A percentile compares a stretch with the other conserved stretches of the same genome.
These are phyloP conservation scores for Phymatotrichopsis omnivora DNA, from an alignment of 2,329 filamentous ascomycete genomes.

Conservation along the genomic window DNA sequence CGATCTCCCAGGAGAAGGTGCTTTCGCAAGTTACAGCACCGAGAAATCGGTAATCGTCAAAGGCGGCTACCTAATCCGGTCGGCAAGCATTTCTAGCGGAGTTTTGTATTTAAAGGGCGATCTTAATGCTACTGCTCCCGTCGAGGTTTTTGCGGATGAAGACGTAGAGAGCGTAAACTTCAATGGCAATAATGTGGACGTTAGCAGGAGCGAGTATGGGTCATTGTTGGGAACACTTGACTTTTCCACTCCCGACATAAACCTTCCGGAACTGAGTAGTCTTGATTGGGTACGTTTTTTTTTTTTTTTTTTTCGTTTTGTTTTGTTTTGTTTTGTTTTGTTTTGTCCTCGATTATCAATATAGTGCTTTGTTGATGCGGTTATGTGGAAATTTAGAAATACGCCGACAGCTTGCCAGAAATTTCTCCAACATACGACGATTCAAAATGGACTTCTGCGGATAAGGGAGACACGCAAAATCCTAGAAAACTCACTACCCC, in stretches of 20 bases:
- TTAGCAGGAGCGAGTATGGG: constrained; percentile 40
- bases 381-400: constrained; percentile 44
- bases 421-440: constrained; percentile 56
- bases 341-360: neutral
- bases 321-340: too few species aligned
- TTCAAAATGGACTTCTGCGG: constrained; percentile 52
- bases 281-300: constrained; percentile 43
- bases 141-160: constrained; percentile 56
- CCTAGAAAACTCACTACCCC: constrained; percentile 49
- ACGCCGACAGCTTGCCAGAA: constrained; percentile 62
- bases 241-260: constrained; percentile 43
- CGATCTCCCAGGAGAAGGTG: constrained; percentile 39
- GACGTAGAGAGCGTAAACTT: constrained; percentile 48
- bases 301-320: neutral
- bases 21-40: constrained; percentile 28
- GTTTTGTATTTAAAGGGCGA: constrained; percentile 57
- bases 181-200: constrained; percentile 44
- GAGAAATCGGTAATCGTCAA: constrained; percentile 49
- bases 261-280: constrained; percentile 47
- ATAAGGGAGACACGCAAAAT: constrained; percentile 52
- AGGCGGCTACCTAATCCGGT: constrained; percentile 54
- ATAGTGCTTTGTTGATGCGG: neutral
- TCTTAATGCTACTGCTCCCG: constrained; percentile 55
- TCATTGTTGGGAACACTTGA: constrained; percentile 44
- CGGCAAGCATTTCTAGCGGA: constrained; percentile 46